phyloP scores from a whole-genome alignment of 2,329 filamentous ascomycete species.

The Huntiella omanensis region DNA sequence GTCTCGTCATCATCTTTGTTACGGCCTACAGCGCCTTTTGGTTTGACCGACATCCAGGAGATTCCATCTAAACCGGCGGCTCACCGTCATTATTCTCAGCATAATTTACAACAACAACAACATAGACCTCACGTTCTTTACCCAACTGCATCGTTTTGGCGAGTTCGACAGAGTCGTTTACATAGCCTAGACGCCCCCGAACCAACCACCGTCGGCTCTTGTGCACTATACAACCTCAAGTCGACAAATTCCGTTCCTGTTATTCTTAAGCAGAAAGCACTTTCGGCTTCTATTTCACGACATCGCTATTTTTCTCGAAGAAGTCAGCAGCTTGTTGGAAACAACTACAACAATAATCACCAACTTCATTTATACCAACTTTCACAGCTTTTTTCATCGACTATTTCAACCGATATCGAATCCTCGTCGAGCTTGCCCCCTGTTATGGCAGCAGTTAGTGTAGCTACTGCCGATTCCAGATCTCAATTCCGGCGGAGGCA shows the following conservation, averaged over 20 bases:
- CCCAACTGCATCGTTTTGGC: conserved; percentile 5
- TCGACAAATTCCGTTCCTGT: not conserved
- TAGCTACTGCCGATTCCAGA: conserved; percentile 1
- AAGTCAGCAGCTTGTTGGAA: not conserved
- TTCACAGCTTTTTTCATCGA: not conserved
- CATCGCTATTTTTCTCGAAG: not conserved
- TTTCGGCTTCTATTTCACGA: not conserved
- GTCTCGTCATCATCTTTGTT: not conserved
- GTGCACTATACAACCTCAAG: not conserved
- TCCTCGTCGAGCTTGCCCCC: conserved; percentile 1
- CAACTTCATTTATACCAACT: not conserved
- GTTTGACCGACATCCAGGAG: not conserved
- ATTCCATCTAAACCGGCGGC: not conserved
- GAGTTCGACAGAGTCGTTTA: not conserved
- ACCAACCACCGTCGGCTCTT: not conserved
- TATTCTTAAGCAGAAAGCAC: not conserved
- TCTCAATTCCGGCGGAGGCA: conserved; percentile 8
- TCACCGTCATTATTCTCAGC: not conserved
- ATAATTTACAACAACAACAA: not conserved
- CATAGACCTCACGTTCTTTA: conserved; percentile 4
- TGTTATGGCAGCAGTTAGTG: conserved; percentile 8
- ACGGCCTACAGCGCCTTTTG: no score
- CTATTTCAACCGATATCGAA: not conserved
- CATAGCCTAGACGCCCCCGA: not conserved
- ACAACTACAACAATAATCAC: not conserved